Percentiles rank a stretch among this genome's conserved stretches.
Evolutionary conservation across 805 yeast genomes (phyloP).

Genomic region (Candida arabinofermentans): DNA sequence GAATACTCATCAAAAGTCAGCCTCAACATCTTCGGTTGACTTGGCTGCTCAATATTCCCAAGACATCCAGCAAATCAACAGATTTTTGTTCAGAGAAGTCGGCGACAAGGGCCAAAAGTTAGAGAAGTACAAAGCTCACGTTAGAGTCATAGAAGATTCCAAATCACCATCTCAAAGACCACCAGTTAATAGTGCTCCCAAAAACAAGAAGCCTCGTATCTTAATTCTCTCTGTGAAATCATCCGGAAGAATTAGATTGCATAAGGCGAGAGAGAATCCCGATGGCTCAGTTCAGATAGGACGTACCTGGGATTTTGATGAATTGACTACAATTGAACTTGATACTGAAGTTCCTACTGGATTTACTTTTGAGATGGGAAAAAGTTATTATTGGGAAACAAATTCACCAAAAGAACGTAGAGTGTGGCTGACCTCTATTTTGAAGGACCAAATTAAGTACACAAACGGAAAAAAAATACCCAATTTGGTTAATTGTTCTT

Average conservation of each 20-base stretch:
- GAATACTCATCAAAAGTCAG: constrained; percentile 10
- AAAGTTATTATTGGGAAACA: constrained; percentile 82
- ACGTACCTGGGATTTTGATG: constrained; percentile 84
- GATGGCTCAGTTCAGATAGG: constrained; percentile 84
- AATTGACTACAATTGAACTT: constrained; percentile 52
- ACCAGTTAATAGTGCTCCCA: constrained; percentile 44
- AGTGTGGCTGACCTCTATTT: constrained; percentile 50
- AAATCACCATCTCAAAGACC: constrained; percentile 67
- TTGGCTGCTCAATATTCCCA: constrained; percentile 56
- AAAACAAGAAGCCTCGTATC: constrained; percentile 57
- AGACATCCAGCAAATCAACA: constrained; percentile 46
- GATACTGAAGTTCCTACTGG: constrained; percentile 54
- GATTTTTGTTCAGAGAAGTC: constrained; percentile 44
- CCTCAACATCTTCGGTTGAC: constrained; percentile 26
- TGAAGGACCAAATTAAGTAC: constrained; percentile 51
- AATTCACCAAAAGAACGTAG: constrained; percentile 52
- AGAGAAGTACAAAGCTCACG: constrained; percentile 72
- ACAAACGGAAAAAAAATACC: constrained; percentile 52
- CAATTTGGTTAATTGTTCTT: constrained; percentile 43
- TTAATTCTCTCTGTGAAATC: constrained; percentile 58
- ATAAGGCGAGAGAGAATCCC: constrained; percentile 79
- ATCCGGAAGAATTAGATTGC: constrained; percentile 66
- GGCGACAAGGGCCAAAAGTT: constrained; percentile 40
- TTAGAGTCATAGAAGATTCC: constrained; percentile 69
- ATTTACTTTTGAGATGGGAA: constrained; percentile 57